Percentiles rank a stretch among this genome's conserved stretches.
These are phyloP conservation scores for Xylaria sp. DNA, from an alignment of 495 filamentous ascomycete genomes.

Conservation along the genomic window DNA sequence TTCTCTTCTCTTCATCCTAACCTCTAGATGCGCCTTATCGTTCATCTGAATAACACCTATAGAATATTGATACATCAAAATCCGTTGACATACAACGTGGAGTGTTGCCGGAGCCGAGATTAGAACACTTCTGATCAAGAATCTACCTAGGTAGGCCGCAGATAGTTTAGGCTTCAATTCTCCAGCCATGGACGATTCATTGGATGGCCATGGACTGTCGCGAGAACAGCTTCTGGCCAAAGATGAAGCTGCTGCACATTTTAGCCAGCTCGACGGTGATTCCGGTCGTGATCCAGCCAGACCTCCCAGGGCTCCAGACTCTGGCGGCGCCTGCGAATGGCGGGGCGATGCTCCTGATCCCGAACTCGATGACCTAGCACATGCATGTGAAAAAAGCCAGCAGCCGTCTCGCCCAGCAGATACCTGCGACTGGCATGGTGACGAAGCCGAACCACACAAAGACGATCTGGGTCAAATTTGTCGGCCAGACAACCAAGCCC, in stretches of 20 bases:
- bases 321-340: conserved; percentile 33
- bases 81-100: neutral
- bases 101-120: neutral
- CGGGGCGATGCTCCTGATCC: conserved; percentile 38
- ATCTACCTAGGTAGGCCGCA: neutral
- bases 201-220: conserved; percentile 35
- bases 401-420: conserved; percentile 26
- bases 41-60: conserved; percentile 17
- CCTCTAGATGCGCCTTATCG: neutral
- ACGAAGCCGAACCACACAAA: conserved; percentile 13
- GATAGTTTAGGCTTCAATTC: neutral
- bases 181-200: conserved; percentile 13
- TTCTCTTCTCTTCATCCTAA: conserved; percentile 19
- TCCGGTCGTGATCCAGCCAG: conserved; percentile 18
- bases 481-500: neutral
- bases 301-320: neutral
- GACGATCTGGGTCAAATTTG: conserved; percentile 19
- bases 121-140: neutral
- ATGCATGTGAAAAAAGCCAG: conserved; percentile 21
- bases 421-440: conserved; percentile 27
- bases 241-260: conserved; percentile 28
- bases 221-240: conserved; percentile 29
- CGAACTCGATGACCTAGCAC: conserved; percentile 37
- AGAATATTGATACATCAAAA: conserved; percentile 12
- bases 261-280: conserved; percentile 28